Base-by-base conservation (phyloP, 306 rosid genomes). In the Prunus davidiana region DNA sequence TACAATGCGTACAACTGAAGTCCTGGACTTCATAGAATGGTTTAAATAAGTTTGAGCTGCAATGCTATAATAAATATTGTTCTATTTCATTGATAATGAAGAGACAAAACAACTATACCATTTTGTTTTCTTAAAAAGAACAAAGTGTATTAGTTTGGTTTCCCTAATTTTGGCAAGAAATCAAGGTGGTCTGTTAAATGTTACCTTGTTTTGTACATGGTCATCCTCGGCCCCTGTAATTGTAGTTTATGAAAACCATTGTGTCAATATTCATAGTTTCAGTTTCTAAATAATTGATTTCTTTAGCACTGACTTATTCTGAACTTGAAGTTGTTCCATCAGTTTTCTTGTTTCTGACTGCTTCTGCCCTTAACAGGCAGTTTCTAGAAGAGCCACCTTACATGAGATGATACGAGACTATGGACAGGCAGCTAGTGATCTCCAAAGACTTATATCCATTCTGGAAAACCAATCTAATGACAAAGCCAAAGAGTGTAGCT, bases 381-480 rank as follows among this genome's bases (percentile, higher is more conserved):
- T 94, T 80, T 89, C 96, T 75, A 90, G 97, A 89, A 90, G 98
- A 82, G 98, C 96, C 49, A 85, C 89, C 79, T 82, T 95, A 72
- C 89, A 92, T 76, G 97, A 92, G 82, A 89, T 78, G 93, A 91
- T 95, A 64, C 85, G 96, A 80, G 97, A 95, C 70, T 88, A 90
- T 74, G 89, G 80, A 68, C 89, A 89, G 81, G 96, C 93, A 22
- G 86, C 96, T 76, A 83, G 80, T 76, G 97, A 90, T 82, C 93
- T 90, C 77, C 86, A 79, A 79, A 92, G 84, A 82, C 87, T 90
- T 56, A 6, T 85, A 41, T 78, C 87, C 74, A 47, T 90, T 76
- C 81, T 90, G 79, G 89, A 89, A 86, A 81, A 84, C 82, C 90
- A 89, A 83, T 87, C 90, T 73, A 79, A 56, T 73, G 87, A 82